Percentiles rank a stretch among this genome's conserved stretches.
phyloP scores from a whole-genome alignment of 2,329 filamentous ascomycete species.

The Piedraia hortae region DNA sequence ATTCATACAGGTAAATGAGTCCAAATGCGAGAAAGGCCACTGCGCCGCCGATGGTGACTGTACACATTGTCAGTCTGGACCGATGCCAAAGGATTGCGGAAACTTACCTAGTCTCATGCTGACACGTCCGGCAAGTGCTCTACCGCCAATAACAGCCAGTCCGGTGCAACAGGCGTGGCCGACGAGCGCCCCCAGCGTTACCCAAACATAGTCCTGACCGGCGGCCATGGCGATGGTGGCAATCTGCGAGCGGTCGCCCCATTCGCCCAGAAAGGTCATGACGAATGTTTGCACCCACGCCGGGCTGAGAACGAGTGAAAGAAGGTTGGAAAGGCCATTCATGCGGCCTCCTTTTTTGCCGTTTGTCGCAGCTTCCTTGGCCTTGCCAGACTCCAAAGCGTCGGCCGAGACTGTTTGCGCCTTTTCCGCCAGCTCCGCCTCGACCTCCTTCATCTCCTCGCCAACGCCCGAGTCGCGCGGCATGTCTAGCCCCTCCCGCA shows the following conservation, averaged over 20 bases:
- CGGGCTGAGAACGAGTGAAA: conserved; percentile 67
- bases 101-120: conserved; percentile 80
- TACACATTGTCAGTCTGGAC: neutral
- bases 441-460: conserved; percentile 96
- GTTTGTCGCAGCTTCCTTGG: conserved; percentile 3
- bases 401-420: conserved; percentile 38
- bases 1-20: conserved; percentile 66
- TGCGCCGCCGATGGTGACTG: conserved; percentile 80
- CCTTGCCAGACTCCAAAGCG: conserved; percentile 21
- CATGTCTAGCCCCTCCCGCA: conserved; percentile 74
- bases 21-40: conserved; percentile 76
- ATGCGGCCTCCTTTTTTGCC: conserved; percentile 15
- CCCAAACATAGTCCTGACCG: conserved; percentile 97
- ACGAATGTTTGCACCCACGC: conserved; percentile 97
- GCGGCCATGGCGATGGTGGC: conserved; percentile 97
- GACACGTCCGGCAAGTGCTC: conserved; percentile 76
- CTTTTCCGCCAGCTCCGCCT: conserved; percentile 79
- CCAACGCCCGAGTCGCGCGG: conserved; percentile 65
- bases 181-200: conserved; percentile 61
- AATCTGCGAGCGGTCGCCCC: conserved; percentile 93
- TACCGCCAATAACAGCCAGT: conserved; percentile 69
- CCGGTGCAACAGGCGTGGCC: conserved; percentile 80
- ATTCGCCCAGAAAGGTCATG: conserved; percentile 97
- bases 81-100: neutral
- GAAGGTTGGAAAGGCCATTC: conserved; percentile 58